Evolutionary conservation across 192 early-diverging fungal genomes (phyloP), one percentile per base, ranked within the genome.

Genomic region (Mortierella antarctica): DNA sequence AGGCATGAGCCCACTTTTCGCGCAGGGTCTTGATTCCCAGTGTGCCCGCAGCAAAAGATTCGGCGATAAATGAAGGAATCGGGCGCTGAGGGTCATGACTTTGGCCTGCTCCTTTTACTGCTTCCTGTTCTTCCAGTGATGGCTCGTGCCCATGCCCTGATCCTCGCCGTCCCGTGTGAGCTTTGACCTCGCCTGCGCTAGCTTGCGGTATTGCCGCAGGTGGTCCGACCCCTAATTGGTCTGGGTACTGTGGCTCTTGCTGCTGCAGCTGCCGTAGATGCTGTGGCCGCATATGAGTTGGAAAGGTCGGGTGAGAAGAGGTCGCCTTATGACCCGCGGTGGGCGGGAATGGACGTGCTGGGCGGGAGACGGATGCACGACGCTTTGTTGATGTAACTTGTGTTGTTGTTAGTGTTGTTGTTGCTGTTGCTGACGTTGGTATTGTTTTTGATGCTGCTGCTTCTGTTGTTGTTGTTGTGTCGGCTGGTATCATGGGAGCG

Each of bases 1-100:
- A 80, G 44, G 77, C 77, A 7, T 72, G 21, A 47, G 70, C 65
- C 77, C 69, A 80, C 52, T 71, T 71, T 51, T 80, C 77, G 13
- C 77, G 70, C 39, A 80, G 50, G 1, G 70, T 80, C 23, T 67
- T 71, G 59, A 80, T 72, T 10, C 77, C 77, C 6, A 80, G 18
- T 2, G 77, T 80, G 9, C 77, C 65, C 18, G 64, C 76, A 9
- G 76, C 64, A 48, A 79, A 45, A 0, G 76, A 79, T 14, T 79
- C 76, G 7, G 65, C 57, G 13, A 80, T 71, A 41, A 80, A 80
- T 6, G 77, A 80, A 2, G 77, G 77, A 18, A 72, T 72, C 18
- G 77, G 77, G 49, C 61, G 71, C 53, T 68, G 77, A 53, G 65
- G 67, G 7, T 55, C 65, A 13, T 53, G 54, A 1, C 14, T 53